phyloP scores from a whole-genome alignment of 495 filamentous ascomycete species.

The Penicillium diatomitis region DNA sequence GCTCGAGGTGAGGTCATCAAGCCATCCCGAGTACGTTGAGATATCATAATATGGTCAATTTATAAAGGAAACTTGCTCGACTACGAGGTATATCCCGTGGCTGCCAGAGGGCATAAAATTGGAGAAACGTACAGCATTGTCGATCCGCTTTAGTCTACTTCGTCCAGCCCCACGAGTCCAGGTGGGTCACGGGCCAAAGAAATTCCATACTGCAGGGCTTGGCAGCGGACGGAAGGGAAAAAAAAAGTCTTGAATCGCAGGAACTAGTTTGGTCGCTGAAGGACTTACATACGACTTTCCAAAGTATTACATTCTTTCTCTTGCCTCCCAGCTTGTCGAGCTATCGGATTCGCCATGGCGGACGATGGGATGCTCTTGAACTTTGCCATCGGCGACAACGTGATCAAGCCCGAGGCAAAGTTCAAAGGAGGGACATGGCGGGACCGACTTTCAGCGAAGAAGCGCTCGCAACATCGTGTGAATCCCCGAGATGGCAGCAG shows the following conservation, averaged over 20 bases:
- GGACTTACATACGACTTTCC: not conserved
- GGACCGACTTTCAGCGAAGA: constrained; percentile 75
- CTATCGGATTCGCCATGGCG: constrained; percentile 49
- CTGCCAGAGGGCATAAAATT: no score
- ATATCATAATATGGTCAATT: no score
- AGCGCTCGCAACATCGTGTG: constrained; percentile 47
- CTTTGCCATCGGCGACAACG: constrained; percentile 62
- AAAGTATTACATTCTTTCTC: not conserved
- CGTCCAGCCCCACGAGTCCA: no score
- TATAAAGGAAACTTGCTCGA: no score
- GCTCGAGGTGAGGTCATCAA: no score
- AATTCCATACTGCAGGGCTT: constrained; percentile 24
- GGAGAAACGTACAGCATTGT: no score
- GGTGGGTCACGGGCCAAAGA: not conserved
- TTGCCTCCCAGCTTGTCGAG: constrained; percentile 1
- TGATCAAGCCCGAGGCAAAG: constrained; percentile 50
- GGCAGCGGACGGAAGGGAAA: constrained; percentile 17
- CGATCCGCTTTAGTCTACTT: not conserved
- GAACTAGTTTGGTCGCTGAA: not conserved
- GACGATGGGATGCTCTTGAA: constrained; percentile 95
- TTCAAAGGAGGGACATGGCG: constrained; percentile 90
- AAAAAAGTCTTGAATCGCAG: constrained; percentile 23
- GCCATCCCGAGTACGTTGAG: no score
- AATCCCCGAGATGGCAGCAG: constrained; percentile 18
- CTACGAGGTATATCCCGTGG: no score